Conservation (phyloP, 2,329 filamentous ascomycete genomes). For the Neocatenulostroma microsporum region DNA sequence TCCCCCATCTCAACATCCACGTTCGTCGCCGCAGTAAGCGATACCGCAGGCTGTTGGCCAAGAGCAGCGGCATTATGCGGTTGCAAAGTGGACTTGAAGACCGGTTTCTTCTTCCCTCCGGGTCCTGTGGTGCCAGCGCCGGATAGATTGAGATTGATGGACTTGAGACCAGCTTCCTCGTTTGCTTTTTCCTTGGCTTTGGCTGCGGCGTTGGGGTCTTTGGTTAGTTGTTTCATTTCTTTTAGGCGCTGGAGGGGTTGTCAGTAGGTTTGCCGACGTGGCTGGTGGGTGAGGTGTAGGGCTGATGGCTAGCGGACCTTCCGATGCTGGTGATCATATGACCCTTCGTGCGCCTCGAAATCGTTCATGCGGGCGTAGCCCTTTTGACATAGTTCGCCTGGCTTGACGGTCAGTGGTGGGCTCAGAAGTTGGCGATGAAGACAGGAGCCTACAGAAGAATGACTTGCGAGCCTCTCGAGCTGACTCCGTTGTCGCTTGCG, state of each 20-base stretch:
- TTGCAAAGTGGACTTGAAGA: conserved; percentile 25
- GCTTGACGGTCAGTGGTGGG: conserved; percentile 2
- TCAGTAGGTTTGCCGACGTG: not conserved
- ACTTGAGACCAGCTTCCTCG: conserved; percentile 54
- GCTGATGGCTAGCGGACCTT: conserved; percentile 42
- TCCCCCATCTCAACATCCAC: conserved; percentile 6
- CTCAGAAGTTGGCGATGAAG: not conserved
- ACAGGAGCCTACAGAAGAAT: conserved; percentile 59
- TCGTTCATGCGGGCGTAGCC: conserved; percentile 93
- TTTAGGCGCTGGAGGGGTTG: conserved; percentile 52
- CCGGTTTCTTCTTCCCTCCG: conserved; percentile 23
- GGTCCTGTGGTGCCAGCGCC: not conserved
- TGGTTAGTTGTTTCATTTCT: conserved; percentile 78
- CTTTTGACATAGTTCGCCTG: conserved; percentile 74
- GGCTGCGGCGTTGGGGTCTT: conserved; percentile 58
- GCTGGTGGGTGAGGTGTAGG: conserved; percentile 1
- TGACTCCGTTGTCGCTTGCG: conserved; percentile 43
- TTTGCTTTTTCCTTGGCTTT: conserved; percentile 59
- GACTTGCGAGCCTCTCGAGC: conserved; percentile 70
- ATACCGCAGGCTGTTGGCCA: not conserved
- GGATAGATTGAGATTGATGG: conserved; percentile 37
- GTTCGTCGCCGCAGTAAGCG: not conserved
- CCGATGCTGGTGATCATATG: conserved; percentile 93
- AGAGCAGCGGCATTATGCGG: conserved; percentile 16
- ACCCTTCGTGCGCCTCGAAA: conserved; percentile 87